Percentiles rank a stretch among this genome's conserved stretches.
These are phyloP conservation scores for Jimgerdemannia lactiflua DNA, from an alignment of 192 early-diverging fungal species.

Conservation along the genomic window DNA sequence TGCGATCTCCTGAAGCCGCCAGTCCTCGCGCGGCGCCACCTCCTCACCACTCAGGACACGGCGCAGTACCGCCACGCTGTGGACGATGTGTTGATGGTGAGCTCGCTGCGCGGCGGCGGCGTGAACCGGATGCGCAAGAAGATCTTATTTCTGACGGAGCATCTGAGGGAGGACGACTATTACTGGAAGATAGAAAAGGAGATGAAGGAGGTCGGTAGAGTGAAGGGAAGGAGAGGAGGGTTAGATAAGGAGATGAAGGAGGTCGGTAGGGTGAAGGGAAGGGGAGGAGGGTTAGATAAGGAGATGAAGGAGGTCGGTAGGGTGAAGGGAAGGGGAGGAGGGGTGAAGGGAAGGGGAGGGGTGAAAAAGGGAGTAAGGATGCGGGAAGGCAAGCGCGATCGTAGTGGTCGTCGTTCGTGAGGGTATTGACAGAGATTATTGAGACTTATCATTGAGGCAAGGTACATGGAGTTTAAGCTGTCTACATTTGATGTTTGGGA, in stretches of 20 bases:
- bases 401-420: no score
- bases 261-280: background rate
- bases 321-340: background rate
- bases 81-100: conserved; percentile 58
- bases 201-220: background rate
- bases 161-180: conserved; percentile 8
- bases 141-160: conserved; percentile 51
- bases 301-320: background rate
- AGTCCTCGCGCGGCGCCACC: conserved; percentile 54
- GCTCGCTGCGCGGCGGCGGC: conserved; percentile 51
- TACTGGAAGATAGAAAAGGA: conserved; percentile 1
- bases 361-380: background rate
- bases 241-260: background rate
- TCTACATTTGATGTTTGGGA: no score
- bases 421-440: no score
- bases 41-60: background rate
- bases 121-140: conserved; percentile 72
- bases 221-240: background rate
- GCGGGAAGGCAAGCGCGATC: no score
- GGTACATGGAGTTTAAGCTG: no score
- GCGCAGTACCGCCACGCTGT: conserved; percentile 30
- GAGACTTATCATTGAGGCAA: no score
- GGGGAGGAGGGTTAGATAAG: background rate
- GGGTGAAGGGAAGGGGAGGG: no score
- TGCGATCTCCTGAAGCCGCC: conserved; percentile 65